Evolutionary conservation across 2,329 filamentous ascomycete species (phyloP), one percentile per base, ranked within the genome.

Genomic region (Hortaea werneckii): DNA sequence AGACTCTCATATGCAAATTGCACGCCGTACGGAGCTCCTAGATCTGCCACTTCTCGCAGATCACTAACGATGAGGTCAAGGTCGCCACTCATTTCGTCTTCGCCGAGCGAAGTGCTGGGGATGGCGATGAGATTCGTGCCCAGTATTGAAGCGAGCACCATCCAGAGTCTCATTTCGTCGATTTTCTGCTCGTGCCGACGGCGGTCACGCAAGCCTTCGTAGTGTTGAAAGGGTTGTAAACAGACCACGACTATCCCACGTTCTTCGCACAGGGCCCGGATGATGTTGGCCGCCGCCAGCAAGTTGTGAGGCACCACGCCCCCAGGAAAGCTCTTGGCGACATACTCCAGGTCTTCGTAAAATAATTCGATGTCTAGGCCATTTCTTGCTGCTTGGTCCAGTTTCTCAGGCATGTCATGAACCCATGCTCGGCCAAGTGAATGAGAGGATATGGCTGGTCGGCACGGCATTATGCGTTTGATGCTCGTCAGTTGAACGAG

Each of bases 311-410:
- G 55, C 2, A 63, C 66, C 27, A 68, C 58, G 29, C 65, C 63
- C 37, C 70, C 70, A 2, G 69, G 59, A 1, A 74, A 60, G 1
- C 70, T 63, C 29, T 62, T 54, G 53, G 82, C 78, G 10, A 83
- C 58, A 55, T 80, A 78, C 48, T 78, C 68, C 3, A 90, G 73
- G 61, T 90, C 85, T 60, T 90, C 85, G 63, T 83, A 80, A 69
- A 87, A 88, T 13, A 88, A 72, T 61, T 90, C 85, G 52, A 90
- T 77, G 43, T 82, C 83, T 59, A 87, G 79, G 13, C 80, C 80
- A 54, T 83, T 74, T 45, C 72, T 69, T 5, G 76, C 69, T 7
- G 85, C 85, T 67, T 80, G 76, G 59, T 80, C 73, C 41, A 90
- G 74, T 59, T 88, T 90, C 58, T 76, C 67, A 1, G 72, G 64